These are phyloP conservation scores for Panicum hallii DNA, from an alignment of 202 grass and related monocot species.

Conservation along the genomic window DNA sequence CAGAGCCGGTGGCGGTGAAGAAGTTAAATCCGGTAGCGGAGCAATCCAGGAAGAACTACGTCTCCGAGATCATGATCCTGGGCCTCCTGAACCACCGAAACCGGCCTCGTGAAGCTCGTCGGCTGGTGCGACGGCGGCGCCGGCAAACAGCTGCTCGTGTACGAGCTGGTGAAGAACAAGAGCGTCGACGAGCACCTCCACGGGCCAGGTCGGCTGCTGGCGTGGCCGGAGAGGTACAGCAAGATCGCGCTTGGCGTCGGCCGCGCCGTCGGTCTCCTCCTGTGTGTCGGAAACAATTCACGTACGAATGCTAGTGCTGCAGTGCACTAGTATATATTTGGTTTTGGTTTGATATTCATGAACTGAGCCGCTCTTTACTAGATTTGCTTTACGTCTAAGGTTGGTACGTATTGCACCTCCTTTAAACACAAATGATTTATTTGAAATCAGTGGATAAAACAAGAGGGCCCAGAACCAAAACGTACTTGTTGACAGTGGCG, in stretches of 20 bases:
- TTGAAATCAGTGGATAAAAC: no score
- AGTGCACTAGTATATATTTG: no score
- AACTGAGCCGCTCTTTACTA: no score
- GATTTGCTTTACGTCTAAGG: no score
- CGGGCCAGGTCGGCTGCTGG: not conserved
- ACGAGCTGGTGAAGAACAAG: not conserved
- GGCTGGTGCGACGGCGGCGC: constrained; percentile 54
- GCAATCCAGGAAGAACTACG: constrained; percentile 43
- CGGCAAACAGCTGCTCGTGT: constrained; percentile 40
- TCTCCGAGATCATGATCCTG: constrained; percentile 54
- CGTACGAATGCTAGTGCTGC: no score
- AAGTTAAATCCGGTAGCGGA: constrained; percentile 16
- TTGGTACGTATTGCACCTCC: no score
- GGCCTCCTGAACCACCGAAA: constrained; percentile 55
- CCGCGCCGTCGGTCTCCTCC: not conserved
- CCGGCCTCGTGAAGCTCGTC: constrained; percentile 45
- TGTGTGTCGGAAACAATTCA: no score
- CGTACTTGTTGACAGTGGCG: no score
- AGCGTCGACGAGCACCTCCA: not conserved
- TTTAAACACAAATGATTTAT: no score
- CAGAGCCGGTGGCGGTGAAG: not conserved
- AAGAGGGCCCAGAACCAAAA: no score
- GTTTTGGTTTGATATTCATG: no score
- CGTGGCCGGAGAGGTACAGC: not conserved
- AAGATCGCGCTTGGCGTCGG: not conserved